Conservation (phyloP, 2,329 filamentous ascomycete species). For the Hirsutella thompsonii region DNA sequence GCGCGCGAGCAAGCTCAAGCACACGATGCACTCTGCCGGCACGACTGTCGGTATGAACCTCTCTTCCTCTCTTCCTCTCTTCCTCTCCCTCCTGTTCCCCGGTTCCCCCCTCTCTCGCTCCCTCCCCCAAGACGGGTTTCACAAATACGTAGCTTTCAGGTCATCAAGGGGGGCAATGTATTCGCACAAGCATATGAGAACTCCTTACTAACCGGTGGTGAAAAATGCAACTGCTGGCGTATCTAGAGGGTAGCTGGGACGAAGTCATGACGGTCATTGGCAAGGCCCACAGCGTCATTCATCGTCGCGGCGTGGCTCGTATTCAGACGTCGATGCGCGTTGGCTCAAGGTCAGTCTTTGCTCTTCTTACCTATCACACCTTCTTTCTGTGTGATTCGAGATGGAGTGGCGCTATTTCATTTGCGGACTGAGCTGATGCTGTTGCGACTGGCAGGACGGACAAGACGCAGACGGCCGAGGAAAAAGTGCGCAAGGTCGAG, state of each 20-base stretch:
- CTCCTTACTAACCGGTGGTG: no score
- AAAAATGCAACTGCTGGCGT: not conserved
- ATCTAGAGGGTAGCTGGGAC: slow-evolving; percentile 81
- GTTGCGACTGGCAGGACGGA: slow-evolving; percentile 68
- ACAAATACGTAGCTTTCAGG: no score
- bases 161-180: no score
- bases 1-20: slow-evolving; percentile 65
- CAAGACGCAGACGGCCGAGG: slow-evolving; percentile 67
- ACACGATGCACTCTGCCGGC: slow-evolving; percentile 85
- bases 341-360: slow-evolving; percentile 53
- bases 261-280: slow-evolving; percentile 74
- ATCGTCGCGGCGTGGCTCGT: slow-evolving; percentile 62
- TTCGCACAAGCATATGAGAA: no score
- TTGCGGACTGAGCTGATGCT: no score
- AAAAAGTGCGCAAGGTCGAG: slow-evolving; percentile 59
- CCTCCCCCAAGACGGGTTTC: no score
- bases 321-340: slow-evolving; percentile 84
- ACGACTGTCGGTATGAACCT: slow-evolving; percentile 69
- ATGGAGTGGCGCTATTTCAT: no score
- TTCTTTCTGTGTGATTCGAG: no score
- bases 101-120: no score
- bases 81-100: not conserved
- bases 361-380: no score
- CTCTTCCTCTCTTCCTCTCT: not conserved
- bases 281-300: slow-evolving; percentile 70